Evolutionary conservation across 2,329 filamentous ascomycete genomes (phyloP).

Genomic region (Sodiomyces alkalinus): DNA sequence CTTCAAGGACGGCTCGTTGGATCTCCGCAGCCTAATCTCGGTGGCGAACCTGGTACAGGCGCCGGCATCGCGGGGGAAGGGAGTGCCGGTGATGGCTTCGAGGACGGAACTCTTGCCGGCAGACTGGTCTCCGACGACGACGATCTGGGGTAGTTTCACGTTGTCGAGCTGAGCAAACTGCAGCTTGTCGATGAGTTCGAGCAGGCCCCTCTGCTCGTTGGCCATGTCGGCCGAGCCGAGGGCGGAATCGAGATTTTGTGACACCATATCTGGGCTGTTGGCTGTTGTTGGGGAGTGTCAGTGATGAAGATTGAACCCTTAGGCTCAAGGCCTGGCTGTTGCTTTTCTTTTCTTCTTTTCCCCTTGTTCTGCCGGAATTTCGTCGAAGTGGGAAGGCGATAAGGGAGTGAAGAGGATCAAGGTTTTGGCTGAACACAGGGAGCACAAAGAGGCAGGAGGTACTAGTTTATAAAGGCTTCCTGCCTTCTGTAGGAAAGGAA

Average conservation of each 20-base stretch:
- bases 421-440: no score
- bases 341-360: no score
- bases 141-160: conserved; percentile 42
- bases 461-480: no score
- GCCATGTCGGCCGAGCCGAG: conserved; percentile 33
- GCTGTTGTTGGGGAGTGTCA: no score
- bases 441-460: no score
- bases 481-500: no score
- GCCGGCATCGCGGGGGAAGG: conserved; percentile 43
- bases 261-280: no score
- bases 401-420: no score
- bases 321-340: no score
- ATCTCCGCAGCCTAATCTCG: conserved; percentile 38
- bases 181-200: conserved; percentile 43
- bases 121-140: conserved; percentile 50
- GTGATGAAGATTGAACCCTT: no score
- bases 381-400: no score
- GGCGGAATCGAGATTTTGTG: conserved; percentile 33
- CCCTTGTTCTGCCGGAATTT: no score
- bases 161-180: conserved; percentile 35
- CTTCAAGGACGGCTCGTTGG: conserved; percentile 26
- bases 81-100: conserved; percentile 46
- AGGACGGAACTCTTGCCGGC: conserved; percentile 49
- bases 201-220: conserved; percentile 37
- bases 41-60: conserved; percentile 48